A percentile compares a stretch with the other conserved stretches of the same genome.
Evolutionary conservation across 1,139 yeast species (phyloP).

Genomic region (Geotrichum klebahnii): DNA sequence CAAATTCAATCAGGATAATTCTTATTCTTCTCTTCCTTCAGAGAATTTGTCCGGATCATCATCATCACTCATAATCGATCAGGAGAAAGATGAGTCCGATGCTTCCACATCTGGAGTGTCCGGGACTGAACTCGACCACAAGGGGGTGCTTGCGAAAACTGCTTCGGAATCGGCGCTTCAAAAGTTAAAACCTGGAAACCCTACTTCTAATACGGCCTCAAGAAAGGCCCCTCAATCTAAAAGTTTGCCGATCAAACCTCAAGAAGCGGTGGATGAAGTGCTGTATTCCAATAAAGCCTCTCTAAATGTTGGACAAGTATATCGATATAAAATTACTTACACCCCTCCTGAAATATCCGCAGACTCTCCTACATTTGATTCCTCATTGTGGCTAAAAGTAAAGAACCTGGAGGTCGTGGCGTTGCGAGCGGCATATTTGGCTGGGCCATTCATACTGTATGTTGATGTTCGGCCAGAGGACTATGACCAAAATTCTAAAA

Average conservation of each 20-base stretch:
- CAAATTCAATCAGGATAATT: background rate
- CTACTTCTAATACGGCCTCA: background rate
- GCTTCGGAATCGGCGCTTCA: background rate
- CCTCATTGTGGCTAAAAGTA: conserved; percentile 58
- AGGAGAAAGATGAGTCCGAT: background rate
- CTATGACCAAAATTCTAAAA: conserved; percentile 55
- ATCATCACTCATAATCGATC: background rate
- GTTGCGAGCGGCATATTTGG: conserved; percentile 77
- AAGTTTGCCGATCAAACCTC: background rate
- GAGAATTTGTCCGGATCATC: background rate
- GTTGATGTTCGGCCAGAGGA: conserved; percentile 71
- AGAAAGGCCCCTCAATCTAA: background rate
- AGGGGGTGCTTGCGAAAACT: background rate
- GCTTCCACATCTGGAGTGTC: background rate
- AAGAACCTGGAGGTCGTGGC: conserved; percentile 72
- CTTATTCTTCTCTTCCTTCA: conserved; percentile 2
- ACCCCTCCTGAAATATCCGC: conserved; percentile 39
- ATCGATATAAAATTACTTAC: conserved; percentile 48
- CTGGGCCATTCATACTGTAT: conserved; percentile 87
- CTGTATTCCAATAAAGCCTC: conserved; percentile 43
- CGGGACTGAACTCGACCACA: background rate
- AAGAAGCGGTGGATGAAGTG: conserved; percentile 20
- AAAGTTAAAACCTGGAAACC: background rate
- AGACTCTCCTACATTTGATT: conserved; percentile 24
- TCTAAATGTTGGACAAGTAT: conserved; percentile 56